phyloP scores from a whole-genome alignment of 495 filamentous ascomycete genomes.

The Aspergillus sclerotioniger region DNA sequence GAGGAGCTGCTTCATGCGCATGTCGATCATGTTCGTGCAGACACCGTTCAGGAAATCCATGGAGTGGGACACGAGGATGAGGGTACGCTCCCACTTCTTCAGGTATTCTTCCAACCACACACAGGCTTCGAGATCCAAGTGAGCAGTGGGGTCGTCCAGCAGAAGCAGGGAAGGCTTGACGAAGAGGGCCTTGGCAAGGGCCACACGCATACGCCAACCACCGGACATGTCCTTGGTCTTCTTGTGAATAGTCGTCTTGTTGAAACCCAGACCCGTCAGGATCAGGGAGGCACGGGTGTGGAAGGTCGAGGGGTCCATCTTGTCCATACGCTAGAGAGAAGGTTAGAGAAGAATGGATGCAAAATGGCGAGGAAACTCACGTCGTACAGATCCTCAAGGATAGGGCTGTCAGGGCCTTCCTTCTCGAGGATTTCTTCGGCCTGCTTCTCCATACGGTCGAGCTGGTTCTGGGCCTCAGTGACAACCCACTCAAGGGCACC shows the following conservation, averaged over 20 bases:
- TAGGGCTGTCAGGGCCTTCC: slow-evolving; percentile 84
- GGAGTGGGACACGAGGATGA: slow-evolving; percentile 94
- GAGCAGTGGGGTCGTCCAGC: slow-evolving; percentile 96
- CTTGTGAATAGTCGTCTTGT: slow-evolving; percentile 95
- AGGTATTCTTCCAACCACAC: slow-evolving; percentile 99
- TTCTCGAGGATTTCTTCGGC: slow-evolving; percentile 90
- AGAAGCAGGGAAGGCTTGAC: slow-evolving; percentile 94
- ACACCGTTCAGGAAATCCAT: slow-evolving; percentile 99
- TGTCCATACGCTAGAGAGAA: slow-evolving; percentile 79
- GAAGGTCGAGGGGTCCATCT: slow-evolving; percentile 99
- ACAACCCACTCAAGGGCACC: slow-evolving; percentile 98
- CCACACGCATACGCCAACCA: slow-evolving; percentile 99
- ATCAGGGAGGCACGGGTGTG: slow-evolving; percentile 93
- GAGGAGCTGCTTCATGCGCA: slow-evolving; percentile 83
- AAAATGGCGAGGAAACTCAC: slow-evolving; percentile 50
- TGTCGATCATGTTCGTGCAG: slow-evolving; percentile 98
- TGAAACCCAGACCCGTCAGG: slow-evolving; percentile 97
- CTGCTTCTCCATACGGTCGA: slow-evolving; percentile 80
- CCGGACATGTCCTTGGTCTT: slow-evolving; percentile 99
- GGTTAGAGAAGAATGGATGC: slow-evolving; percentile 27
- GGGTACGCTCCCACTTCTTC: slow-evolving; percentile 99
- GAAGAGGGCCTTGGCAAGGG: slow-evolving; percentile 95
- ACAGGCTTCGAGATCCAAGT: slow-evolving; percentile 99
- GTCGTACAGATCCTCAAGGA: slow-evolving; percentile 95
- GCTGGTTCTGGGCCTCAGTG: slow-evolving; percentile 88